Evolutionary conservation across 495 filamentous ascomycete genomes (phyloP), one percentile per base, ranked within the genome.

Genomic region (Durotheca rogersii): DNA sequence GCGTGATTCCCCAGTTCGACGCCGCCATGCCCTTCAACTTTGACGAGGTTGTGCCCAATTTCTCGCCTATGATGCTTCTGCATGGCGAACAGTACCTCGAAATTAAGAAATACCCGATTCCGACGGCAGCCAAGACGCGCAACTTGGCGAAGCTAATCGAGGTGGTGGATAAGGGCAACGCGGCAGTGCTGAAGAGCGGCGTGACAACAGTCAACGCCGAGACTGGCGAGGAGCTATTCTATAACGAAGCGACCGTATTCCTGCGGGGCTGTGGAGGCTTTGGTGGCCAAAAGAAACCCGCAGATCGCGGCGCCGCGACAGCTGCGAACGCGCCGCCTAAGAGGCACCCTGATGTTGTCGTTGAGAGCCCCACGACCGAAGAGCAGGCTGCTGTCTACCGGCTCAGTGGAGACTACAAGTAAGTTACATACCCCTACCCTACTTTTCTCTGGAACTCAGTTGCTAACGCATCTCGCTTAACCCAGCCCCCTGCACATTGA

Each of bases 51-150:
- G 84, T 97, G 32, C 89, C 90, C 64, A 89, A 97, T 74, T 98
- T 95, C 80, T 87, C 81, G 4, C 92, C 91, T 54, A 98, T 96
- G 94, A 96, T 97, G 91, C 83, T 98, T 40, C 85, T 98, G 14
- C 93, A 98, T 77, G 93, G 93, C 62, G 93, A 98, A 75, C 93
- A 98, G 73, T 98, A 91, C 79, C 88, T 97, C 57, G 94, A 97
- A 69, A 81, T 98, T 66, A 85, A 85, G 66, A 88, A 92, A 69
- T 96, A 82, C 75, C 93, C 94, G 38, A 90, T 98, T 69, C 93
- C 94, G 21, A 97, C 93, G 40, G 78, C 83, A 37, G 89, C 80
- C 37, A 86, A 82, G 30, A 85, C 94, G 29, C 69, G 90, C 65
- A 90, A 86, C 54, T 87, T 85, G 72, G 87, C 85, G 42, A 86